Evolutionary conservation across 352 stramenopile genomes (phyloP).

Genomic region (Pythium monospermum): DNA sequence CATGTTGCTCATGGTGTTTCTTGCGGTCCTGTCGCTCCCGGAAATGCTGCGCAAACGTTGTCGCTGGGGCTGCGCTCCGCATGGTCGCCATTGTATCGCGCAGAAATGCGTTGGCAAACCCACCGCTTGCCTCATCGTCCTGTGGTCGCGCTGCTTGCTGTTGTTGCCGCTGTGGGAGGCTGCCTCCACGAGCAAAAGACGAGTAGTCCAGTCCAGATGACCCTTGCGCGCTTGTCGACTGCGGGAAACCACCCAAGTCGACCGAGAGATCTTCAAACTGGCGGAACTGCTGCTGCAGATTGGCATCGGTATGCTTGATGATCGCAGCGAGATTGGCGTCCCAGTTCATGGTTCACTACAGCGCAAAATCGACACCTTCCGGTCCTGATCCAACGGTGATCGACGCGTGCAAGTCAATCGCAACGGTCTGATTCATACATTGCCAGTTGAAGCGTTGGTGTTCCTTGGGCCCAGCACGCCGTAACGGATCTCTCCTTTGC

Average conservation of each 20-base stretch:
- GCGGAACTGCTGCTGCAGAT: constrained; percentile 69
- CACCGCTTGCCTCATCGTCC: not conserved
- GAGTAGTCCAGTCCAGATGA: no score
- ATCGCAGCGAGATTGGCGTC: constrained; percentile 70
- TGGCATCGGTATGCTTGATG: constrained; percentile 81
- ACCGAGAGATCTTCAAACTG: constrained; percentile 46
- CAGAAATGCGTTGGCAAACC: constrained; percentile 17
- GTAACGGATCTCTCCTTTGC: no score
- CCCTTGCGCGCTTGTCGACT: no score
- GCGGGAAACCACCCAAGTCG: constrained; percentile 10
- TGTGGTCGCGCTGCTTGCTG: not conserved
- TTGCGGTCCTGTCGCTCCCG: constrained; percentile 46
- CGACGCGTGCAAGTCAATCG: not conserved
- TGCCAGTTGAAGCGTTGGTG: not conserved
- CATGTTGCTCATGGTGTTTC: constrained; percentile 29
- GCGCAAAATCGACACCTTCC: no score
- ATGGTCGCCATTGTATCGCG: constrained; percentile 19
- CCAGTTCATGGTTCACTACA: constrained; percentile 56
- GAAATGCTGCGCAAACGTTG: constrained; percentile 42
- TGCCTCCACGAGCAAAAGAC: not conserved
- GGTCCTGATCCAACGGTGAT: not conserved
- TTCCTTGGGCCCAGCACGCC: no score
- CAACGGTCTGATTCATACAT: not conserved
- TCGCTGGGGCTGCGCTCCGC: not conserved
- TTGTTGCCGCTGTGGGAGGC: not conserved